Base-by-base conservation (phyloP, 2,329 filamentous ascomycete genomes). In the Fusarium redolens region DNA sequence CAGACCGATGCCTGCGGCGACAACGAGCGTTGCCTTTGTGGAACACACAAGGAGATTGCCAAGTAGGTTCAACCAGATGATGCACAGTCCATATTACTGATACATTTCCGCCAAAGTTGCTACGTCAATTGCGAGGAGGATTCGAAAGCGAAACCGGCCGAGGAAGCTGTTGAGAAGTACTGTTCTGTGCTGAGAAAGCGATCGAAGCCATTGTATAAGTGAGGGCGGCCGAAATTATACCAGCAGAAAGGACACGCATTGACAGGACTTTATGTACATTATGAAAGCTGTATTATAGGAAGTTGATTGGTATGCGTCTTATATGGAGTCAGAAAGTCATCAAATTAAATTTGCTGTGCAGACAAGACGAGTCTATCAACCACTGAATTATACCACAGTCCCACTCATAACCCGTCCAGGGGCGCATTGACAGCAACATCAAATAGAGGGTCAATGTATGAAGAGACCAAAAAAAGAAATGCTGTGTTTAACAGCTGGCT, bases 31-130 rank as follows among this genome's bases (percentile, higher is more conserved):
- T 71, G 67, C 10, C 51, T 62, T 15, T 71, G 68, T 10, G 67
- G 68, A 20, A 70, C 68, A 9, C 57, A 67, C 5, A 71, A 71
- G 18, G 68, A 71, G 41, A 67, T 71, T 13, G 33, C 51, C 3
- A 48, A 43, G 68, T 58, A 33, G 41, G 57, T n/a, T 12, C n/a
- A 22, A 18, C 12, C 33, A 11, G 4, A 3, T 37, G 25, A 13
- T 17, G 8, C 5, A 14, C 5, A n/a, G 11, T 18, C 12, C 2
- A 22, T n/a, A 7, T 18, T 35, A 20, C 62, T 67, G 14, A 68
- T 25, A 8, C 2, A 3, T 8, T 10, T 15, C 14, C 0, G 4
- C 9, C 5, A 14, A n/a, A 71, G 68, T 13, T 71, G 67, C 15
- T 71, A 57, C 11, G 25, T 62, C 11, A 44, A 66, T 12, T 71